These are phyloP conservation scores for Saturnispora besseyi DNA, from an alignment of 805 yeast species.

Conservation along the genomic window DNA sequence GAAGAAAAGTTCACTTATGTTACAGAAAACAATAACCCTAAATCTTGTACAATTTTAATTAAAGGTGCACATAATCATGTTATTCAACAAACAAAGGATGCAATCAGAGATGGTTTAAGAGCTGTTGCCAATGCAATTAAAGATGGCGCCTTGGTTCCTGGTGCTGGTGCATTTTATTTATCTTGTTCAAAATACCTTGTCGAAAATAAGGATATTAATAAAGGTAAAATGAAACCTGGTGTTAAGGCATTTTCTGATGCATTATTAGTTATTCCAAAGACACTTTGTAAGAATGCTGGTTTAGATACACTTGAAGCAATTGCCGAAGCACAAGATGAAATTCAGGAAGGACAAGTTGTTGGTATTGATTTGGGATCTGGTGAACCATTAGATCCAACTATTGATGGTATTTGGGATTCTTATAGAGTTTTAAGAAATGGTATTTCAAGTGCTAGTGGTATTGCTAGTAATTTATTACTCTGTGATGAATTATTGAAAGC, in stretches of 20 bases:
- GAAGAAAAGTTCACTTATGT: slow-evolving; percentile 97
- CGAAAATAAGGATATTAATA: slow-evolving; percentile 43
- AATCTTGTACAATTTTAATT: slow-evolving; percentile 82
- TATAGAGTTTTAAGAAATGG: slow-evolving; percentile 92
- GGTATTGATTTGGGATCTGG: slow-evolving; percentile 90
- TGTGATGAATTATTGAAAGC: slow-evolving; percentile 97
- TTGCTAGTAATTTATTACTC: slow-evolving; percentile 80
- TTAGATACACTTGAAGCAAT: slow-evolving; percentile 86
- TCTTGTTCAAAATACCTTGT: slow-evolving; percentile 66
- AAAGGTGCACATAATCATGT: slow-evolving; percentile 90
- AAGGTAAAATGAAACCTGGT: slow-evolving; percentile 86
- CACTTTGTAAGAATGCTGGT: slow-evolving; percentile 86
- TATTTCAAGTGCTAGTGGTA: slow-evolving; percentile 84
- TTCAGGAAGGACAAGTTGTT: slow-evolving; percentile 68
- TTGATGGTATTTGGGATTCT: slow-evolving; percentile 96
- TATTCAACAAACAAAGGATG: slow-evolving; percentile 89
- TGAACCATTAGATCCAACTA: slow-evolving; percentile 89
- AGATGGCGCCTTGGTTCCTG: slow-evolving; percentile 83
- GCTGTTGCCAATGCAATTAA: slow-evolving; percentile 87
- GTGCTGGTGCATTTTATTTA: slow-evolving; percentile 93
- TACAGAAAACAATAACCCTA: slow-evolving; percentile 83
- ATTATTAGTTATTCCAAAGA: slow-evolving; percentile 83
- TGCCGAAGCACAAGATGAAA: slow-evolving; percentile 82
- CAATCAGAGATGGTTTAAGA: slow-evolving; percentile 93
- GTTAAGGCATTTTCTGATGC: slow-evolving; percentile 92